A percentile compares a stretch with the other conserved stretches of the same genome.
Evolutionary conservation across 2,329 filamentous ascomycete species (phyloP).

Genomic region (Neofusicoccum laricinum): DNA sequence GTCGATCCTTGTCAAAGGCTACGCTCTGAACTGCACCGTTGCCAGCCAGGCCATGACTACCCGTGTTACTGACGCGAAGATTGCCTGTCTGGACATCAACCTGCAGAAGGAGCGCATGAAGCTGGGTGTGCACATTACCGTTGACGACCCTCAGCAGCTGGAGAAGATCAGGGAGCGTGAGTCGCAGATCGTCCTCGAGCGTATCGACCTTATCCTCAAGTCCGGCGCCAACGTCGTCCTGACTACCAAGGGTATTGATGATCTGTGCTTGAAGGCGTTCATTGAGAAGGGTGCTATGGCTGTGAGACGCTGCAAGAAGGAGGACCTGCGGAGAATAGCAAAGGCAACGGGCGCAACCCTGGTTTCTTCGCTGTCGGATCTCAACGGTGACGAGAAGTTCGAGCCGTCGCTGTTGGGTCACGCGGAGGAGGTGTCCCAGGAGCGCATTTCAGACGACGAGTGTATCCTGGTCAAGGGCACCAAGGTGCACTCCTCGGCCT

Average conservation of each 20-base stretch:
- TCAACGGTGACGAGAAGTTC: conserved; percentile 97
- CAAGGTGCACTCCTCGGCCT: conserved; percentile 89
- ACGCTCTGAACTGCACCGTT: conserved; percentile 97
- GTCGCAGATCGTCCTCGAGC: conserved; percentile 86
- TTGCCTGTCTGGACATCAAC: conserved; percentile 96
- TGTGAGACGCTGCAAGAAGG: conserved; percentile 95
- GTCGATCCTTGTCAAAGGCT: conserved; percentile 89
- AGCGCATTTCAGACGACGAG: conserved; percentile 97
- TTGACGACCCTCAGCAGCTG: conserved; percentile 94
- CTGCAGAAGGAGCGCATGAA: conserved; percentile 99
- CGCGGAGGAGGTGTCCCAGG: conserved; percentile 95
- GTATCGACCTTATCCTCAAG: conserved; percentile 96
- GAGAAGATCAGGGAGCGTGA: conserved; percentile 96
- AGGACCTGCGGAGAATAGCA: conserved; percentile 92
- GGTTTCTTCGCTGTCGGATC: conserved; percentile 87
- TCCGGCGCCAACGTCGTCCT: conserved; percentile 93
- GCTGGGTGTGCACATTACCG: conserved; percentile 95
- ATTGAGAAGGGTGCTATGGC: conserved; percentile 94
- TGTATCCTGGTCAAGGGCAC: conserved; percentile 96
- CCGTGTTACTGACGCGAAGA: conserved; percentile 87
- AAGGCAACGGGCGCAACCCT: conserved; percentile 93
- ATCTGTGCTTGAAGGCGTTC: conserved; percentile 90
- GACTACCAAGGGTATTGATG: conserved; percentile 98
- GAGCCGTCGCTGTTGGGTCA: conserved; percentile 84
- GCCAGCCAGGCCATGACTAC: conserved; percentile 98